Evolutionary conservation across 768 basidiomycete species (phyloP).

Genomic region (Ramaria sp.): DNA sequence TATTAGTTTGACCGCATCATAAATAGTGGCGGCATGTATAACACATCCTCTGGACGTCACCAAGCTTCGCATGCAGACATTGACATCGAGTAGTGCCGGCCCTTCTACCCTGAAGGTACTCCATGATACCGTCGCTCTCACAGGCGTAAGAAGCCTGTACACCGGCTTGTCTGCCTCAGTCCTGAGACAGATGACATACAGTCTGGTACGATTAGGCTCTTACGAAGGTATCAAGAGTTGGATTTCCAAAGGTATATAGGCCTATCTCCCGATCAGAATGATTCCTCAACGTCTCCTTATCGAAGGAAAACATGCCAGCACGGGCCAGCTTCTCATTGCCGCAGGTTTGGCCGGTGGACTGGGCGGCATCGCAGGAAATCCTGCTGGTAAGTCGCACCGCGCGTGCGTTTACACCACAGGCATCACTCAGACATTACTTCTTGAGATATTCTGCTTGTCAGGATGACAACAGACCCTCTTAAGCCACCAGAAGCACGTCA

Average conservation of each 20-base stretch:
- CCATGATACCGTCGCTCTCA: constrained; percentile 48
- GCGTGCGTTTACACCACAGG: background rate
- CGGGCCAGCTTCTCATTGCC: constrained; percentile 45
- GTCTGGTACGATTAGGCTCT: constrained; percentile 70
- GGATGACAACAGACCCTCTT: constrained; percentile 83
- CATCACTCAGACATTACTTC: background rate
- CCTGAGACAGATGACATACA: constrained; percentile 86
- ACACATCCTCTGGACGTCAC: constrained; percentile 80
- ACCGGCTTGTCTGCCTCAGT: constrained; percentile 76
- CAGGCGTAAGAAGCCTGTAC: constrained; percentile 67
- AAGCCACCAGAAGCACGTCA: constrained; percentile 66
- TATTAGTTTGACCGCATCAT: too few species aligned
- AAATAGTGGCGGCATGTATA: constrained; percentile 72
- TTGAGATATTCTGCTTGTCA: constrained; percentile 59
- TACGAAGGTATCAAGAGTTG: constrained; percentile 68
- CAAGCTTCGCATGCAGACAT: constrained; percentile 86
- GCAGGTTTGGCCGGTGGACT: constrained; percentile 68
- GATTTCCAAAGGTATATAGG: constrained; percentile 18
- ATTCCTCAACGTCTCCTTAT: constrained; percentile 19
- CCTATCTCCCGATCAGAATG: background rate
- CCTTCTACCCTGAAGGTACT: constrained; percentile 60
- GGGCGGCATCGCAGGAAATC: constrained; percentile 80
- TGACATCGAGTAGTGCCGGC: constrained; percentile 35
- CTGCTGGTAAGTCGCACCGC: constrained; percentile 43
- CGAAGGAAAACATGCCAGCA: constrained; percentile 27